These are phyloP conservation scores for Plasmodium blacklocki DNA, from an alignment of 169 alveolate species.

Conservation along the genomic window DNA sequence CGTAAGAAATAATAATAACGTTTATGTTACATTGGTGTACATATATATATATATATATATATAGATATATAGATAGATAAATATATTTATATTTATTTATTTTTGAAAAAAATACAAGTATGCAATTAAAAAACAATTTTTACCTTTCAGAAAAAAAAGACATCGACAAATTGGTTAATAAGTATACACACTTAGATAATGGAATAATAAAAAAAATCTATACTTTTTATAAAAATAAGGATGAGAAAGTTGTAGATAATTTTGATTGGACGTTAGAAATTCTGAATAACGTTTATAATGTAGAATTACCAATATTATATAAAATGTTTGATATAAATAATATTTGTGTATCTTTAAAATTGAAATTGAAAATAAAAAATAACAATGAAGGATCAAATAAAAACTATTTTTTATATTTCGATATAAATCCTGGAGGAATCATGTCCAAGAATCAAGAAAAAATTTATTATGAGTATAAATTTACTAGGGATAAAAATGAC, in stretches of 20 bases:
- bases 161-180: neutral
- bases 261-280: neutral
- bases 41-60: neutral
- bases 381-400: slow-evolving; percentile 7
- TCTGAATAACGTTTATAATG: slow-evolving; percentile 1
- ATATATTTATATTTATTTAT: neutral
- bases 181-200: slow-evolving; percentile 10
- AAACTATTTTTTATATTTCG: slow-evolving; percentile 16
- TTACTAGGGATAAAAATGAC: slow-evolving; percentile 14
- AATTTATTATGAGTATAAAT: slow-evolving; percentile 32
- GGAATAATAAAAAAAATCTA: slow-evolving; percentile 27
- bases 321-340: slow-evolving; percentile 12
- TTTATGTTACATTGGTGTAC: neutral
- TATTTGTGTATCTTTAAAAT: slow-evolving; percentile 37
- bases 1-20: too few species aligned
- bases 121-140: slow-evolving; percentile 31
- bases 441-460: slow-evolving; percentile 51
- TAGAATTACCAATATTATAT: slow-evolving; percentile 1
- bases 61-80: neutral
- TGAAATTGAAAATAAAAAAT: slow-evolving; percentile 30
- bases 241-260: neutral
- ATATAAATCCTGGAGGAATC: slow-evolving; percentile 51
- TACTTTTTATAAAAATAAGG: slow-evolving; percentile 13
- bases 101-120: neutral
- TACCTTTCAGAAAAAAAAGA: slow-evolving; percentile 1